A percentile compares a stretch with the other conserved stretches of the same genome.
Evolutionary conservation across 352 stramenopile genomes (phyloP).

Genomic region (Globisporangium heterothallicum): DNA sequence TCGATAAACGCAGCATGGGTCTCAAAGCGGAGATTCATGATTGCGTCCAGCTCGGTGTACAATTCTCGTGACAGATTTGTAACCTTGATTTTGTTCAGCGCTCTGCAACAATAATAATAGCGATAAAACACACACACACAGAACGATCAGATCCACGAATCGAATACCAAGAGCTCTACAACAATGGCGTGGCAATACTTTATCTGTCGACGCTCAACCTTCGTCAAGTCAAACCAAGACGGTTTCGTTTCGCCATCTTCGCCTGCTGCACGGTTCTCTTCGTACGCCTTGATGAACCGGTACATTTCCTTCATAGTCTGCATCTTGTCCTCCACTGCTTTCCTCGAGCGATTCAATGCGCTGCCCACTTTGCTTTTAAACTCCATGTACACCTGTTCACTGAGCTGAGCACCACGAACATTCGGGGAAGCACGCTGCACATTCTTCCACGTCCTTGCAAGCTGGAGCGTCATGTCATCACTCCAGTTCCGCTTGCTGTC

Average conservation of each 20-base stretch:
- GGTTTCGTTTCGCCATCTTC: slow-evolving; percentile 23
- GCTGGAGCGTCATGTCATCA: slow-evolving; percentile 50
- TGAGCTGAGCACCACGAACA: slow-evolving; percentile 35
- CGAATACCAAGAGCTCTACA: no score
- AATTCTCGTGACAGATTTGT: slow-evolving; percentile 34
- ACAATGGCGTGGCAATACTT: no score
- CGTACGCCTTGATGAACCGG: slow-evolving; percentile 47
- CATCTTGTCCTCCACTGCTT: slow-evolving; percentile 71
- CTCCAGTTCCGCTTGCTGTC: slow-evolving; percentile 9
- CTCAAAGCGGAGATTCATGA: slow-evolving; percentile 19
- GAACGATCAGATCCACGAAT: not conserved
- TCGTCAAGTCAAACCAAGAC: slow-evolving; percentile 54
- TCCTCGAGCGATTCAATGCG: slow-evolving; percentile 40
- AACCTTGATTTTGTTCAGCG: slow-evolving; percentile 30
- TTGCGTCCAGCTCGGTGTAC: slow-evolving; percentile 36
- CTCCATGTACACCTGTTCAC: slow-evolving; percentile 46
- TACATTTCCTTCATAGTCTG: slow-evolving; percentile 78
- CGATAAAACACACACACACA: not conserved
- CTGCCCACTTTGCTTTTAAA: slow-evolving; percentile 41
- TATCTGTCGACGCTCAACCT: slow-evolving; percentile 40
- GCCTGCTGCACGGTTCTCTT: slow-evolving; percentile 22
- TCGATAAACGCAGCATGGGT: not conserved
- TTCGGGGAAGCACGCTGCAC: slow-evolving; percentile 24
- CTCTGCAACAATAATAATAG: not conserved
- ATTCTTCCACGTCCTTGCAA: slow-evolving; percentile 45